Evolutionary conservation across 805 yeast species (phyloP).

Genomic region (Starmerella scarabaei): DNA sequence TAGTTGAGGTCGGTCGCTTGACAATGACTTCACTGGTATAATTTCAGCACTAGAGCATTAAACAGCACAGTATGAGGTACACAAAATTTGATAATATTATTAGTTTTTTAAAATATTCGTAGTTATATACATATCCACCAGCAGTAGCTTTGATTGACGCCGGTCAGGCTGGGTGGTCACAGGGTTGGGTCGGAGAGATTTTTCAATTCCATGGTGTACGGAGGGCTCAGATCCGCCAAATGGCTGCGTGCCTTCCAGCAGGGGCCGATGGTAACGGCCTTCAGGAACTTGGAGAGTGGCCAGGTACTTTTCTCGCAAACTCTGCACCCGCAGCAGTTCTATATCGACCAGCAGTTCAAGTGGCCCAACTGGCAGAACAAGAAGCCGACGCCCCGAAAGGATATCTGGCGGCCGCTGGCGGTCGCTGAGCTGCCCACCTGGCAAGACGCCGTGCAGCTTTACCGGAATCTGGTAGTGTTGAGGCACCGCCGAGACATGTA

Average conservation of each 20-base stretch:
- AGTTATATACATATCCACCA: not conserved
- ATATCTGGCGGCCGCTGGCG: constrained; percentile 83
- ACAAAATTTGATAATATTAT: too few species aligned
- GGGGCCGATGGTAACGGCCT: constrained; percentile 75
- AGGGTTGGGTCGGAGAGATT: not conserved
- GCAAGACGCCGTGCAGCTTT: constrained; percentile 57
- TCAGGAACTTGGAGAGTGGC: constrained; percentile 76
- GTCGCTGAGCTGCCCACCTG: constrained; percentile 37
- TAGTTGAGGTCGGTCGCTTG: too few species aligned
- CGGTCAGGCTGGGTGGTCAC: not conserved
- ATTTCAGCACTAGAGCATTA: not conserved
- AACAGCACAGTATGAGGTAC: not conserved
- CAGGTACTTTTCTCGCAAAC: constrained; percentile 83
- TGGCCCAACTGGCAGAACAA: constrained; percentile 86
- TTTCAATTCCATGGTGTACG: constrained; percentile 16
- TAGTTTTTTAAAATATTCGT: too few species aligned
- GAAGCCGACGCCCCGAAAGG: constrained; percentile 66
- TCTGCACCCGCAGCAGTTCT: constrained; percentile 38
- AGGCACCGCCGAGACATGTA: constrained; percentile 58
- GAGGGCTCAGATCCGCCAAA: constrained; percentile 40
- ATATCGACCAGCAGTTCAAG: constrained; percentile 57
- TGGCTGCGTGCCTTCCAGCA: constrained; percentile 49
- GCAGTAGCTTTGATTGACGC: too few species aligned
- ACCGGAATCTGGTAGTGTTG: constrained; percentile 58
- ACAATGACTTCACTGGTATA: too few species aligned